A percentile compares a stretch with the other conserved stretches of the same genome.
These are phyloP conservation scores for Fagus crenata DNA, from an alignment of 306 rosid species.

Conservation along the genomic window DNA sequence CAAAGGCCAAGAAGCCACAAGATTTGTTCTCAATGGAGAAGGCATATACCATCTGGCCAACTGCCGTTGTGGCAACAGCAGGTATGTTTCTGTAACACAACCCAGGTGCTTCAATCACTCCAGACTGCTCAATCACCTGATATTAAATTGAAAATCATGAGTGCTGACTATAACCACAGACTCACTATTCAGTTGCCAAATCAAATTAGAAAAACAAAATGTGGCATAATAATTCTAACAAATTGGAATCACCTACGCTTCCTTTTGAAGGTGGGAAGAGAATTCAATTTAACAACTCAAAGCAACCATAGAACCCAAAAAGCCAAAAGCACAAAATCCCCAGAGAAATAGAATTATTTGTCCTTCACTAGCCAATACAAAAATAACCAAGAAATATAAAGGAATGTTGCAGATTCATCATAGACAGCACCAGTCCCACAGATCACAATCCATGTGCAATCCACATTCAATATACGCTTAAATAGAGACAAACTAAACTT, in stretches of 20 bases:
- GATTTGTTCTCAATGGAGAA: not conserved
- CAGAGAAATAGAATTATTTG: not conserved
- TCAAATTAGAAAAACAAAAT: not conserved
- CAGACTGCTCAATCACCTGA: slow-evolving; percentile 84
- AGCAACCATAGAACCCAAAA: not conserved
- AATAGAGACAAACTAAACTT: slow-evolving; percentile 11
- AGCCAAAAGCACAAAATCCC: not conserved
- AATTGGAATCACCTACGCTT: not conserved
- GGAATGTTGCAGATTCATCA: not conserved
- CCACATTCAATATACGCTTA: not conserved
- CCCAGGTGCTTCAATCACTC: slow-evolving; percentile 65
- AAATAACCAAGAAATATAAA: not conserved
- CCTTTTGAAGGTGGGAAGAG: not conserved
- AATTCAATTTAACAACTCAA: not conserved
- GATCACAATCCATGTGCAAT: not conserved
- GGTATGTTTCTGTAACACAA: slow-evolving; percentile 48
- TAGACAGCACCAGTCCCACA: not conserved
- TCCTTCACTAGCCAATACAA: not conserved
- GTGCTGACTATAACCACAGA: not conserved
- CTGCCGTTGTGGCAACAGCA: slow-evolving; percentile 73
- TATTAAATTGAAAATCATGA: slow-evolving; percentile 21
- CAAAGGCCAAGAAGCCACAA: not conserved
- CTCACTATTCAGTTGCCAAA: not conserved
- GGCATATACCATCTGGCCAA: slow-evolving; percentile 80
- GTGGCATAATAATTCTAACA: not conserved